Percentiles rank a stretch among this genome's conserved stretches.
Evolutionary conservation across 345 rosid genomes (phyloP).

Genomic region (Dimocarpus longan): DNA sequence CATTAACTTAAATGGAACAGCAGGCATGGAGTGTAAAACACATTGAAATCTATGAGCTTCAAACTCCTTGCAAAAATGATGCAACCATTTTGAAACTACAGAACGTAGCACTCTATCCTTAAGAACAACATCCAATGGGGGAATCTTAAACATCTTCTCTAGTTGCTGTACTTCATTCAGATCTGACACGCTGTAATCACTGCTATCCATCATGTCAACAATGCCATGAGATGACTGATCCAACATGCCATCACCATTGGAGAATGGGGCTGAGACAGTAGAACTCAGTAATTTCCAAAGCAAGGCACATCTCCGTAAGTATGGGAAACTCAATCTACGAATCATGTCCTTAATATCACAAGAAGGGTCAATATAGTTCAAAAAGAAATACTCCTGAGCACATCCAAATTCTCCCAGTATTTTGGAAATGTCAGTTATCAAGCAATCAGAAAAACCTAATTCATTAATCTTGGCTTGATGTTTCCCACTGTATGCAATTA

Average conservation of each 20-base stretch:
- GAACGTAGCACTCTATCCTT: slow-evolving; percentile 53
- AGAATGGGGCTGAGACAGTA: slow-evolving; percentile 53
- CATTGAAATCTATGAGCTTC: slow-evolving; percentile 33
- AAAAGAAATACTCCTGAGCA: slow-evolving; percentile 52
- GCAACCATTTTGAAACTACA: slow-evolving; percentile 60
- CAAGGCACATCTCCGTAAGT: slow-evolving; percentile 90
- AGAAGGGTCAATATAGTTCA: slow-evolving; percentile 48
- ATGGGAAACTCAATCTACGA: slow-evolving; percentile 72
- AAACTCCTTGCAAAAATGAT: slow-evolving; percentile 58
- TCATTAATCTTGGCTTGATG: slow-evolving; percentile 34
- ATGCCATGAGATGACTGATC: slow-evolving; percentile 37
- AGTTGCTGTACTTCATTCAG: slow-evolving; percentile 60
- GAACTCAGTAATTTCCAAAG: slow-evolving; percentile 77
- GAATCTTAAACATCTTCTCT: slow-evolving; percentile 80
- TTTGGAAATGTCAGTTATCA: slow-evolving; percentile 58
- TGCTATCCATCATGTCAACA: slow-evolving; percentile 39
- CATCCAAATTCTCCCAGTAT: slow-evolving; percentile 49
- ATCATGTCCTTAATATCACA: slow-evolving; percentile 52
- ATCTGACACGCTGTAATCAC: slow-evolving; percentile 42
- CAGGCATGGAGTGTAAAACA: slow-evolving; percentile 53
- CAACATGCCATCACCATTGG: slow-evolving; percentile 37
- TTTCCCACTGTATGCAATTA: slow-evolving; percentile 51
- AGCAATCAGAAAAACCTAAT: slow-evolving; percentile 37
- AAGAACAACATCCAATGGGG: slow-evolving; percentile 55
- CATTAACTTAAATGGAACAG: slow-evolving; percentile 84